Base-by-base conservation (phyloP, 164 flowering plant genomes). In the Malania oleifera region DNA sequence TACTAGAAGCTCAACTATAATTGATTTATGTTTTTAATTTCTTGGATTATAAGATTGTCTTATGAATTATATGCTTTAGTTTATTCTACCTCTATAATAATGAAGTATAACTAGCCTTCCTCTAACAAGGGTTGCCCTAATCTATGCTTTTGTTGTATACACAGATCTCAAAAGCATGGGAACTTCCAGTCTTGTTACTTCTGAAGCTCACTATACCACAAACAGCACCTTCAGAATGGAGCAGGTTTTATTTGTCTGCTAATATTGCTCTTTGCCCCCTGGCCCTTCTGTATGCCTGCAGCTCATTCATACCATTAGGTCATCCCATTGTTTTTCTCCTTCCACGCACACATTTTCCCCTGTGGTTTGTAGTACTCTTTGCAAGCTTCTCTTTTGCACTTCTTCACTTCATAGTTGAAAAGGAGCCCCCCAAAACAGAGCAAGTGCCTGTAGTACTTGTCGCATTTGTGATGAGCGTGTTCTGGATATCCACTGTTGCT, bases 401-500 rank as follows among this genome's bases (percentile, higher is more conserved):
- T 48, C 77, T 91, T 22, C 95, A 91, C 71, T 84, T 70, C 63
- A 61, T 78, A n/a, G 55, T 87, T 7, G 95, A 86, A 68, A 82
- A 56, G 43, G 91, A 95, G 17, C 84, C 96, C 39, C 96, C 99
- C 1, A 79, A 81, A 72, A 74, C 76, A 13, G 91, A 82, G 73
- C 85, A 80, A 68, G 49, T 82, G 26, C 75, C 74, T 8, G 74
- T 74, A 14, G 74, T 91, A 28, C 56, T 95, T 13, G 55, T 80
- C 7, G 88, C 95, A 43, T 95, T 95, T 59, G 61, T 85, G 7
- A 95, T 95, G 99, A 95, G 99, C 54, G 96, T 95, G 28, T 86
- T 91, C 58, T 95, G 99, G 99, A 95, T 95, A 74, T 95, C 97
- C 10, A 82, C 91, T 5, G 77, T 75, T 18, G 97, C 99, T 26